Evolutionary conservation across 1,284 basidiomycete genomes (phyloP).

Genomic region (Ganoderma multipileum): DNA sequence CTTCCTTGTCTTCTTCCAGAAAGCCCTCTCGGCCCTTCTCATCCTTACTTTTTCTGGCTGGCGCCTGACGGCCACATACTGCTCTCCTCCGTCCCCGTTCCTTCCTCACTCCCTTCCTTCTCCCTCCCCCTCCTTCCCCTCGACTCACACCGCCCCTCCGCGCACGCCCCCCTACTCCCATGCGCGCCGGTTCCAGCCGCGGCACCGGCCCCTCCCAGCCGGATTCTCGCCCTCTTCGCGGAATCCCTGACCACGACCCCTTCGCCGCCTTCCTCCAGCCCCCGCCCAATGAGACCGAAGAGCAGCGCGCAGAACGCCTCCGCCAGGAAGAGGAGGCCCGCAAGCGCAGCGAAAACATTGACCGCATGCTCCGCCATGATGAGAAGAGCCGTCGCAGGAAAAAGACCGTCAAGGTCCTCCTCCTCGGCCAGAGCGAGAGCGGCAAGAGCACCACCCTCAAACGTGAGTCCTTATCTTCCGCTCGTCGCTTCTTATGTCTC

Average conservation of each 20-base stretch:
- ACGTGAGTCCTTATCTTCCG: constrained; percentile 59
- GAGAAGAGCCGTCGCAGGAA: constrained; percentile 61
- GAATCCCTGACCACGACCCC: constrained; percentile 56
- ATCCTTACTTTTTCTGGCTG: constrained; percentile 28
- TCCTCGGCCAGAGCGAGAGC: constrained; percentile 84
- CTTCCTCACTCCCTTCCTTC: constrained; percentile 13
- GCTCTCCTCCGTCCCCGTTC: constrained; percentile 26
- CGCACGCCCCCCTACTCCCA: neutral
- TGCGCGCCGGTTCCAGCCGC: constrained; percentile 7
- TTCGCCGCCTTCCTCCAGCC: constrained; percentile 69
- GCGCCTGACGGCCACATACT: constrained; percentile 29
- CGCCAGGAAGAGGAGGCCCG: constrained; percentile 72
- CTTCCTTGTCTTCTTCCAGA: constrained; percentile 18
- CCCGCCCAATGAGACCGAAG: constrained; percentile 71
- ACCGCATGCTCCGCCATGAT: constrained; percentile 75
- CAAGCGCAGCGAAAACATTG: constrained; percentile 76
- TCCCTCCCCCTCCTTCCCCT: constrained; percentile 13
- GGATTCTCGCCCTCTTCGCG: constrained; percentile 3
- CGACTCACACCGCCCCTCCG: constrained; percentile 7
- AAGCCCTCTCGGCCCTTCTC: constrained; percentile 20
- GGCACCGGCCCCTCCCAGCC: constrained; percentile 8
- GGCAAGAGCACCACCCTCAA: constrained; percentile 85
- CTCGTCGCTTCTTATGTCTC: constrained; percentile 6
- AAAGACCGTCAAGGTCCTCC: constrained; percentile 74
- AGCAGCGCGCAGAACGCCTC: constrained; percentile 66